Conservation (phyloP, 192 early-diverging fungal genomes). For the Linnemannia exigua region DNA sequence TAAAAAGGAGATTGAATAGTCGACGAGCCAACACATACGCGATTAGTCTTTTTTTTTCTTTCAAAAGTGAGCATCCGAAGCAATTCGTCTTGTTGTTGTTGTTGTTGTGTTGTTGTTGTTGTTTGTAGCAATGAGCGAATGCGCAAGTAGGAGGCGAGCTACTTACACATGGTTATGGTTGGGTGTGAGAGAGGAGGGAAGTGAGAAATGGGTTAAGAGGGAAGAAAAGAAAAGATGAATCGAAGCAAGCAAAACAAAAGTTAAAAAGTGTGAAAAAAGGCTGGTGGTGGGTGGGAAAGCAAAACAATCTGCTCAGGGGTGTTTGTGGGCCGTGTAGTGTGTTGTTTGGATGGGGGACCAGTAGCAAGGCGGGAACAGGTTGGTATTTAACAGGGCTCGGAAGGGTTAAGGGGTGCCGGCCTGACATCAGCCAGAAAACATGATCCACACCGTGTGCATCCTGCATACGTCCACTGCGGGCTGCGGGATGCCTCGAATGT, state of each 20-base stretch:
- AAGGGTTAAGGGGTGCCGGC: background rate
- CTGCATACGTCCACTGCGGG: conserved; percentile 7
- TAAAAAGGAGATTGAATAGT: conserved; percentile 10
- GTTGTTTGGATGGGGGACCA: background rate
- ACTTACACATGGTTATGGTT: conserved; percentile 12
- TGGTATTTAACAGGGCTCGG: background rate
- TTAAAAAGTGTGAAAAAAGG: background rate
- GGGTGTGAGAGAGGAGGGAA: background rate
- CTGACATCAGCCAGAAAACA: too few species aligned
- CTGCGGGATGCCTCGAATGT: conserved; percentile 14
- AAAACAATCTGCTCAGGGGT: conserved; percentile 8
- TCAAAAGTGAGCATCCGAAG: background rate
- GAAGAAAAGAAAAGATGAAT: background rate
- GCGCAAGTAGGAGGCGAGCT: background rate
- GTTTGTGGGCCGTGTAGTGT: background rate
- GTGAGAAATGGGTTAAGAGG: background rate
- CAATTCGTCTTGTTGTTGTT: background rate
- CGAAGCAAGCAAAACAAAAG: background rate
- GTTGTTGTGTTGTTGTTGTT: background rate
- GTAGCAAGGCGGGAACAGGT: background rate
- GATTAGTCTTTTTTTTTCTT: background rate
- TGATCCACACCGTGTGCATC: background rate
- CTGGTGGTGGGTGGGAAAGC: conserved; percentile 8
- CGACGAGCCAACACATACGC: background rate
- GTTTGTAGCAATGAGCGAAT: background rate